These are phyloP conservation scores for Fonticula alba DNA, from an alignment of 78 protist species.

Conservation along the genomic window DNA sequence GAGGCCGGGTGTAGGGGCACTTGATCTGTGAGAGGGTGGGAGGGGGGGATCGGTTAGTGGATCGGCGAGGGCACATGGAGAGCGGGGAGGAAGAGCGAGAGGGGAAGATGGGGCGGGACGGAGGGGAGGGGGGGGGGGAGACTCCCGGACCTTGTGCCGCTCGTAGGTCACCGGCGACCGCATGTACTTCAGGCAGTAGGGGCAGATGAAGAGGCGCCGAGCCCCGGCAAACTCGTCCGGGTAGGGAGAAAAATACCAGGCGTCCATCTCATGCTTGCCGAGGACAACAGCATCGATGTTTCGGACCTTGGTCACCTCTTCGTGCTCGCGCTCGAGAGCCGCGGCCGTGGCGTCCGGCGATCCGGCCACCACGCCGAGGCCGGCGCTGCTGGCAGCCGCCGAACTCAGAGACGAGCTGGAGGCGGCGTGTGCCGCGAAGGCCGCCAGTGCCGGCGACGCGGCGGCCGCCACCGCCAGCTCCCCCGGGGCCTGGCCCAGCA, in stretches of 20 bases:
- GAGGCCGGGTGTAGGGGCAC: slow-evolving; percentile 66
- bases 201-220: slow-evolving; percentile 54
- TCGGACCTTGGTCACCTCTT: slow-evolving; percentile 69
- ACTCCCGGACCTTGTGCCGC: slow-evolving; percentile 55
- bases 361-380: no score
- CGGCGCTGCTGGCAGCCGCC: no score
- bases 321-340: slow-evolving; percentile 63
- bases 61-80: not conserved
- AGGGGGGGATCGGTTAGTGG: not conserved
- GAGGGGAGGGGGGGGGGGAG: no score
- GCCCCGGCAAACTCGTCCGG: slow-evolving; percentile 57
- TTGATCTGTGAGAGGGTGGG: no score
- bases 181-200: slow-evolving; percentile 79
- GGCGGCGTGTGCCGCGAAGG: no score
- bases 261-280: slow-evolving; percentile 65
- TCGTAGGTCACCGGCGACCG: slow-evolving; percentile 32
- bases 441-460: no score
- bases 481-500: no score
- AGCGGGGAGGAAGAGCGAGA: not conserved
- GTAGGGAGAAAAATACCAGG: slow-evolving; percentile 88
- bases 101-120: not conserved
- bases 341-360: slow-evolving; percentile 16
- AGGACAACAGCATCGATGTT: slow-evolving; percentile 54
- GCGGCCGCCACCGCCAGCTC: no score
- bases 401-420: no score